Conservation (phyloP, 225 moss, liverwort and hornwort species). For the Bryum argenteum region DNA sequence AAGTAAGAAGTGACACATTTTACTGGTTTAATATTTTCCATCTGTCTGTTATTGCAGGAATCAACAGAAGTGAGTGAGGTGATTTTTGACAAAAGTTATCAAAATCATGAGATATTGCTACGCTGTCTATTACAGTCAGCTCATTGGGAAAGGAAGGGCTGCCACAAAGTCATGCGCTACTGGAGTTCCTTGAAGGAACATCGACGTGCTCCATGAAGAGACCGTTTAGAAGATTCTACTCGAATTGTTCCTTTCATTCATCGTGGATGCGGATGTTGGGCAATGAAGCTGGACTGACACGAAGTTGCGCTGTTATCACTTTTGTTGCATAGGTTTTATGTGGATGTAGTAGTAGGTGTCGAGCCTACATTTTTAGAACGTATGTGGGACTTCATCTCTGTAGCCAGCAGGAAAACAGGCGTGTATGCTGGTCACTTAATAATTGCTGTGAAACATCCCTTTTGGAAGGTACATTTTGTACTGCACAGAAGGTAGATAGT, state of each 20-base stretch:
- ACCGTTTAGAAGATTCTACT: constrained; percentile 16
- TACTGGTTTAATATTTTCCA: not conserved
- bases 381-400: not conserved
- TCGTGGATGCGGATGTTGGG: constrained; percentile 12
- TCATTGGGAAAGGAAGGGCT: constrained; percentile 22
- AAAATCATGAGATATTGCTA: constrained; percentile 16
- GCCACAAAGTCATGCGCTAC: constrained; percentile 12
- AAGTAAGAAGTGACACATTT: too few species aligned
- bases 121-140: constrained; percentile 23
- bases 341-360: constrained; percentile 17
- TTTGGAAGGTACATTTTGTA: not conserved
- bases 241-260: constrained; percentile 2
- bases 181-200: constrained; percentile 12
- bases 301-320: constrained; percentile 11
- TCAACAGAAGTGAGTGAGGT: constrained; percentile 27
- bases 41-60: constrained; percentile 24
- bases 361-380: not conserved
- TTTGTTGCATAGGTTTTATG: constrained; percentile 24
- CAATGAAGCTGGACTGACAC: not conserved
- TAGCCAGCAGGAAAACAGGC: not conserved
- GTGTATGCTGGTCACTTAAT: not conserved
- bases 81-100: constrained; percentile 30
- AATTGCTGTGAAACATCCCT: not conserved
- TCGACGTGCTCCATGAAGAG: constrained; percentile 1
- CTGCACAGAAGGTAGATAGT: constrained; percentile 1